Percentiles rank a stretch among this genome's conserved stretches.
These are phyloP conservation scores for Pseudomonodictys pantanalensis DNA, from an alignment of 495 filamentous ascomycete genomes.

Conservation along the genomic window DNA sequence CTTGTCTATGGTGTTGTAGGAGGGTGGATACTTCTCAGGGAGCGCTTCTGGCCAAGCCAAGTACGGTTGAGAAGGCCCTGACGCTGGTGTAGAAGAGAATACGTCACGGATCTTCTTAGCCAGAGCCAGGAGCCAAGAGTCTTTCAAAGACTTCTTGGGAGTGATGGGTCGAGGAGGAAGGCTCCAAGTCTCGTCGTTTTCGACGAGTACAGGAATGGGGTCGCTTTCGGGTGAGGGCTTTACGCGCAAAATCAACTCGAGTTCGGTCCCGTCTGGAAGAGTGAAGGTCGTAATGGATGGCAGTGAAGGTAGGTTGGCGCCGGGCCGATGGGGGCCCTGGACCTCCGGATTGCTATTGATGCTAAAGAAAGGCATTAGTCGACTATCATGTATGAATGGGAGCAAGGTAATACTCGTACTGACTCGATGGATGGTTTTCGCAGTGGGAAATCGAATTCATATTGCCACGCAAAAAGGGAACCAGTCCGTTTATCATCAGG, in stretches of 20 bases:
- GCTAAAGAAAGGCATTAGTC: constrained; percentile 11
- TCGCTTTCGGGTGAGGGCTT: too few relatives aligned
- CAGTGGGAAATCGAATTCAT: constrained; percentile 12
- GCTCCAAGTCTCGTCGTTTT: neutral
- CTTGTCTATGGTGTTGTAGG: too few relatives aligned
- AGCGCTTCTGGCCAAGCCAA: too few relatives aligned
- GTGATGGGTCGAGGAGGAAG: too few relatives aligned
- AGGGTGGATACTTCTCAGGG: too few relatives aligned
- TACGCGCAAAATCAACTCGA: too few relatives aligned
- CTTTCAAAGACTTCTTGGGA: too few relatives aligned
- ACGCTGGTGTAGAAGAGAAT: too few relatives aligned
- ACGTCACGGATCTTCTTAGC: too few relatives aligned
- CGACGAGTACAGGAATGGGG: neutral
- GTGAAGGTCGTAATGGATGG: neutral
- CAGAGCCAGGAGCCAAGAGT: too few relatives aligned
- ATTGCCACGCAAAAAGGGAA: constrained; percentile 7
- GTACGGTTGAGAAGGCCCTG: too few relatives aligned
- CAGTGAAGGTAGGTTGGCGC: neutral
- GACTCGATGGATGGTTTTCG: too few relatives aligned
- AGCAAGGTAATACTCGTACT: constrained; percentile 4
- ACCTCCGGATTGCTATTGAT: neutral
- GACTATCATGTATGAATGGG: neutral
- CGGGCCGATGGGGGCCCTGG: neutral
- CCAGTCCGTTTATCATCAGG: constrained; percentile 4
- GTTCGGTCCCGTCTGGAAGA: neutral